Base-by-base conservation (phyloP, 176 grass and related monocot species). In the sorghum (Sorghum bicolor) region DNA sequence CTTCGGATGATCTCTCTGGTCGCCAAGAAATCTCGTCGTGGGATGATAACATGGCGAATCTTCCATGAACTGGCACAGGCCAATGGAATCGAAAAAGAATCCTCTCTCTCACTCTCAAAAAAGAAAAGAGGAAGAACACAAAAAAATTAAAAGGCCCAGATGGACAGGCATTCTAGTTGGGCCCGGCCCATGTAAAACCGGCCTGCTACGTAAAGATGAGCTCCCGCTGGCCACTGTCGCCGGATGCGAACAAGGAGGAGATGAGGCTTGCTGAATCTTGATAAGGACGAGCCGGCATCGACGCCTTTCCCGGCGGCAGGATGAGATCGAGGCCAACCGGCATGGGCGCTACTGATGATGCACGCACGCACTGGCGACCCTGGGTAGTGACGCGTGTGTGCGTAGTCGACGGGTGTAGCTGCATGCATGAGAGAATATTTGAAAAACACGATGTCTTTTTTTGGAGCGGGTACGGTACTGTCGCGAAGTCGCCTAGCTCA, bases 201-300 rank as follows among this genome's bases (percentile, higher is more conserved):
- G 36, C 16, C 58, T 10, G 60, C 38, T 78, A 30, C 9, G 5
- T 2, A 6, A 40, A 40, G 2, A 19, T 57, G 10, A 22, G 53
- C 53, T 24, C 45, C 14, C 45, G 45, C 15, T 50, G 47, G 5
- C 15, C 15, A 48, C 15, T 50, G 47, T 52, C 70, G 70, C 70
- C 28, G 72, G 50, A 53, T 75, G 45, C 45, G 29, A 52, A 74
- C 72, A 74, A 33, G 9, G 26, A 32, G 10, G 24, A 67, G 20
- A 33, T 34, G 41, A 33, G 26, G 7, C 53, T 58, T 58, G 2
- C 8, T 58, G 19, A 11, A 24, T 60, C 5, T 24, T 24, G 78
- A 80, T 80, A 80, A 80, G 63, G 43, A 80, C 41, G 78, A 67
- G 47, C 47, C 14, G 47, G 58, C 8, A 67, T 1, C 26, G n/a